Conservation (phyloP, 192 early-diverging fungal genomes). For the Coemansia sp. region DNA sequence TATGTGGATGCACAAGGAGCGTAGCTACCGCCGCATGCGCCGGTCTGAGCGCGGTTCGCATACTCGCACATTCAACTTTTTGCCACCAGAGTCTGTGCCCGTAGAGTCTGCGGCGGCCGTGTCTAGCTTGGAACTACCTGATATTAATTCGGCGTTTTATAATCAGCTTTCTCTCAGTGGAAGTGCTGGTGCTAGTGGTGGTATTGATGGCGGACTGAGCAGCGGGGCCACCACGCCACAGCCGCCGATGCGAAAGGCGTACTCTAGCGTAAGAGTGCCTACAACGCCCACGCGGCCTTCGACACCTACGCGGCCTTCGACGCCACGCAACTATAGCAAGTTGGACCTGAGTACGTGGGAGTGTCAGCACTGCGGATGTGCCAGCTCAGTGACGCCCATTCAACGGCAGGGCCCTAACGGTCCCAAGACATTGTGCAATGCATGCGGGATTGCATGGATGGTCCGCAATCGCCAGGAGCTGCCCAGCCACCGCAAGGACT, state of each 20-base stretch:
- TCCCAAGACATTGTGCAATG: constrained; percentile 65
- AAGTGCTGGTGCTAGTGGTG: background rate
- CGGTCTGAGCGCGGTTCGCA: constrained; percentile 46
- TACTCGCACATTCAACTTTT: constrained; percentile 51
- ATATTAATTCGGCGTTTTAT: constrained; percentile 47
- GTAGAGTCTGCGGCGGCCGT: constrained; percentile 21
- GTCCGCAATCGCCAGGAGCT: constrained; percentile 53
- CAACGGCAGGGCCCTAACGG: constrained; percentile 62
- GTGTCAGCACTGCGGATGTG: constrained; percentile 54
- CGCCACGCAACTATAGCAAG: constrained; percentile 44
- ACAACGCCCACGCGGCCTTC: constrained; percentile 42
- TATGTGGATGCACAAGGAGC: constrained; percentile 55
- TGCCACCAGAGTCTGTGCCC: constrained; percentile 44
- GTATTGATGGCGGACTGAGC: constrained; percentile 27
- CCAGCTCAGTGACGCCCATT: constrained; percentile 48
- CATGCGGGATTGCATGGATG: constrained; percentile 63
- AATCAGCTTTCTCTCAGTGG: constrained; percentile 22
- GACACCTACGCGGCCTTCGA: constrained; percentile 40
- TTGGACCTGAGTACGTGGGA: constrained; percentile 48
- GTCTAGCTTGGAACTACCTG: constrained; percentile 27
- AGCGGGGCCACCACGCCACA: constrained; percentile 49
- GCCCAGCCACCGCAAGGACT: constrained; percentile 48
- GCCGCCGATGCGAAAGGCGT: constrained; percentile 19
- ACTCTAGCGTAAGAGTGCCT: constrained; percentile 24
- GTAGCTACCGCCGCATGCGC: constrained; percentile 49